Conservation (phyloP, 306 rosid genomes). For the Herpetospermum pedunculosum region DNA sequence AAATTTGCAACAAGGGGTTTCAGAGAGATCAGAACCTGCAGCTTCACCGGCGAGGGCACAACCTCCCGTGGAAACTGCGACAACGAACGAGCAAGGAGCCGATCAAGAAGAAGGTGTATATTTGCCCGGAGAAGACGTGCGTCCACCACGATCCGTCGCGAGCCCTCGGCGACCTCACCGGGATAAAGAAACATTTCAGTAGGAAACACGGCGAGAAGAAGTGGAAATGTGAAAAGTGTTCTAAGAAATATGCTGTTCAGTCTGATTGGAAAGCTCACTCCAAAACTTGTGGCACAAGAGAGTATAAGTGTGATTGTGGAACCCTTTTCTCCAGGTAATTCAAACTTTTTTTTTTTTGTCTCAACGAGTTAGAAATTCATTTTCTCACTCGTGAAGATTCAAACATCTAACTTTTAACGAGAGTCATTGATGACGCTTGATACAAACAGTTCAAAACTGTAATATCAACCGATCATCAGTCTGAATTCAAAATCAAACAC, state of each 20-base stretch:
- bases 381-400: not conserved
- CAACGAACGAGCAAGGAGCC: slow-evolving; percentile 61
- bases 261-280: slow-evolving; percentile 98
- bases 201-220: slow-evolving; percentile 93
- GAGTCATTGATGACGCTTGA: not conserved
- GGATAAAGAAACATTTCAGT: slow-evolving; percentile 88
- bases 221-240: slow-evolving; percentile 96
- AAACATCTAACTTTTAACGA: not conserved
- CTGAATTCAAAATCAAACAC: not conserved
- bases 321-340: slow-evolving; percentile 93
- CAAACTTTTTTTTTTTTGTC: no score
- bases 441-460: not conserved
- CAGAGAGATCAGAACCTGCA: slow-evolving; percentile 96
- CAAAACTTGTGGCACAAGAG: slow-evolving; percentile 92
- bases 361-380: not conserved
- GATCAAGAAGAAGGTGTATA: slow-evolving; percentile 68
- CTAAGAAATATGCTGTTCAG: slow-evolving; percentile 91
- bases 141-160: slow-evolving; percentile 79
- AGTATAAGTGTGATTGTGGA: slow-evolving; percentile 91
- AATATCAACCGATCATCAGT: not conserved
- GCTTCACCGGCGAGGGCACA: slow-evolving; percentile 86
- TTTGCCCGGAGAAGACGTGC: slow-evolving; percentile 80
- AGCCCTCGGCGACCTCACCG: slow-evolving; percentile 92
- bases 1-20: slow-evolving; percentile 94
- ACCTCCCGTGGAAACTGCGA: slow-evolving; percentile 82